Conservation (phyloP, 1,284 basidiomycete species). For the Boletellus deceptivus region DNA sequence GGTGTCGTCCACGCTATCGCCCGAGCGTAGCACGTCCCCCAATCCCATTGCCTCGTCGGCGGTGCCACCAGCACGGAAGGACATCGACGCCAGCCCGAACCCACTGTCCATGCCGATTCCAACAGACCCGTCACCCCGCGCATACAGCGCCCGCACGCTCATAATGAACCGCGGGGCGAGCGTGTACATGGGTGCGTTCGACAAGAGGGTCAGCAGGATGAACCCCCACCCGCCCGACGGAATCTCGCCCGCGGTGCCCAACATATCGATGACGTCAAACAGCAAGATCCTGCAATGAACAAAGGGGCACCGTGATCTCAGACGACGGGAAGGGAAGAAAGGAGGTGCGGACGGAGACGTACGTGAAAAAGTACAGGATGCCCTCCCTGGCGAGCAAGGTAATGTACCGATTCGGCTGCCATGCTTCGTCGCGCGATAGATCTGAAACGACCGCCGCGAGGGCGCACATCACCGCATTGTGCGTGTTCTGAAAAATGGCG, state of each 20-base stretch:
- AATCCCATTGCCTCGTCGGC: not conserved
- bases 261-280: not conserved
- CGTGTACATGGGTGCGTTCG: not conserved
- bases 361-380: slow-evolving; percentile 13
- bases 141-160: slow-evolving; percentile 1
- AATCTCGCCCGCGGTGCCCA: not conserved
- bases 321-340: too few species aligned
- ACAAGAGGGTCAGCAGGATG: not conserved
- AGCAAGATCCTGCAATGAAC: not conserved
- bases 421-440: slow-evolving; percentile 10
- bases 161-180: not conserved
- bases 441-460: slow-evolving; percentile 3
- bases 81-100: not conserved
- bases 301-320: not conserved
- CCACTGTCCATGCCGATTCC: not conserved
- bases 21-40: not conserved
- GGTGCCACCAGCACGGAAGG: not conserved
- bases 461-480: slow-evolving; percentile 3
- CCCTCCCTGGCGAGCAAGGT: slow-evolving; percentile 3
- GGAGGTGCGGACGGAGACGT: not conserved
- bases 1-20: too few species aligned
- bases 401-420: slow-evolving; percentile 1
- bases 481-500: not conserved
- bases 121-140: not conserved
- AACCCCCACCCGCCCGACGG: not conserved